Base-by-base conservation (phyloP, 768 basidiomycete species). In the Lyophyllum shimeji region DNA sequence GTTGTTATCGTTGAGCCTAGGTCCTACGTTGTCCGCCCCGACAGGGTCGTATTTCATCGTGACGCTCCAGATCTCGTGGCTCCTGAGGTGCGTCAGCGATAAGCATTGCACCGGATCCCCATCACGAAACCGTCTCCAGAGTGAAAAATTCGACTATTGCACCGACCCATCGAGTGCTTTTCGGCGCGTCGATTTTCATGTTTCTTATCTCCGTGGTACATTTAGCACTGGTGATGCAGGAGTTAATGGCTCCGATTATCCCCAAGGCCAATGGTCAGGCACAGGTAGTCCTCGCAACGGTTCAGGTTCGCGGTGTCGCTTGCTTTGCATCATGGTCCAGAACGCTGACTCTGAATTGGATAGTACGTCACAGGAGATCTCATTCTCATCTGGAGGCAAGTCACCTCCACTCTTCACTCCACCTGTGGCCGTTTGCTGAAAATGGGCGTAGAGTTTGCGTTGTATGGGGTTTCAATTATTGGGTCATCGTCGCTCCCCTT, bases 361-460 rank as follows among this genome's bases (percentile, higher is more conserved):
- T 24, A 59, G 58, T 55, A 55, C 23, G 40, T 55, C 15, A 47
- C 48, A 18, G 50, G 58, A 6, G 58, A 59, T 25, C 43, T 59
- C 13, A 31, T 59, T 25, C 48, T 59, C 6, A 55, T 59, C 15
- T 59, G 58, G 58, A 50, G 53, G 58, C 55, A 7, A 25, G 53
- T 50, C 7, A 3, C 17, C 2, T 17, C 34, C 13, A 18, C 15
- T 24, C n/a, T 7, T 9, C 5, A 40, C 7, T 29, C 4, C 34
- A 37, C 12, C 15, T 18, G 15, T 40, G 9, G 39, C 18, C n/a
- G 2, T 18, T 37, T 6, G 2, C 17, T 15, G 18, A 33, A 20
- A 4, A 33, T 20, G 31, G n/a, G 12, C 20, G 15, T 43, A 60
- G 59, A 37, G 48, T 60, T 29, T 60, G 59, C 55, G 42, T 50